Evolutionary conservation across 2,329 filamentous ascomycete genomes (phyloP), one percentile per base, ranked within the genome.

Genomic region (Boeremia lycopersici): DNA sequence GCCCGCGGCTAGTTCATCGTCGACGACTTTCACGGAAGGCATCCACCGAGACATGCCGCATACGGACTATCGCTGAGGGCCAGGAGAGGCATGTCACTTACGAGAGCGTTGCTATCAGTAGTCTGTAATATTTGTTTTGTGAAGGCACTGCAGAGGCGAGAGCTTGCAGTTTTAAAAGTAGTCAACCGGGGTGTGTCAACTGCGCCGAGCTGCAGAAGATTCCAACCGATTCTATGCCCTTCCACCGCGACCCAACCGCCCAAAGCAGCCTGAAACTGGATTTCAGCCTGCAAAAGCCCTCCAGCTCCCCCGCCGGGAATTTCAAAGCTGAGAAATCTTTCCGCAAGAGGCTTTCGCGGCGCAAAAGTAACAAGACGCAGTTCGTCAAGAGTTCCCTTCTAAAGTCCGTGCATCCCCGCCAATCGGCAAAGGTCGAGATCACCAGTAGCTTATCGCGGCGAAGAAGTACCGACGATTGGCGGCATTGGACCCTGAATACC

Each of bases 131-230:
- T 47, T 50, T 33, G 42, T 44, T 52, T 56, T 45, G 61, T 57
- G 46, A 52, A 36, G 42, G 55, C 29, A 52, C 54, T 53, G 42
- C 30, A 53, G 54, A 58, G 56, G 52, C 48, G 53, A 61, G 56
- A 40, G 51, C 40, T 52, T 68, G 67, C 60, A 59, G 65, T 63
- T 63, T 72, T 71, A 71, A 71, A 68, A 68, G 63, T 70, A 64
- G 63, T 59, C 50, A 64, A 66, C 67, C 62, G 56, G 68, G 56
- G 68, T 64, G 59, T 69, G 56, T 33, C 60, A 66, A 68, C 69
- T 69, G 68, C 65, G 70, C 70, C 71, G 70, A 71, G 65, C 64
- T 60, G 62, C 45, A 65, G 67, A 72, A 74, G 62, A 56, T 74
- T 74, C 71, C 60, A 64, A 65, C 30, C 38, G 62, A 59, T 74